A percentile compares a stretch with the other conserved stretches of the same genome.
phyloP scores from a whole-genome alignment of 305 asterid species.

The Fraxinus sp. region DNA sequence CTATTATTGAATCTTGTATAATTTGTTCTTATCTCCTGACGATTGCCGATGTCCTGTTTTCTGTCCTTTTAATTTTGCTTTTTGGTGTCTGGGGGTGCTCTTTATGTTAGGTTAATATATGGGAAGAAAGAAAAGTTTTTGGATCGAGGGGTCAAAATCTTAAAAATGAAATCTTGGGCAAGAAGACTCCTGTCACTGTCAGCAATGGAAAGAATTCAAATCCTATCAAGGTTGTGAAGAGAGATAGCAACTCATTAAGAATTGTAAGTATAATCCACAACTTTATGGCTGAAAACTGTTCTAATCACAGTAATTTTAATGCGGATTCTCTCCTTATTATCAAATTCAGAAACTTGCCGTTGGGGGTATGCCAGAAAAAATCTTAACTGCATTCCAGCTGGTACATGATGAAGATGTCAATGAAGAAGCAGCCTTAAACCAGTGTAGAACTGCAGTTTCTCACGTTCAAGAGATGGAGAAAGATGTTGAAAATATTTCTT shows the following conservation, averaged over 20 bases:
- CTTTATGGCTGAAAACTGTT: slow-evolving; percentile 16
- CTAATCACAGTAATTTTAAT: slow-evolving; percentile 10
- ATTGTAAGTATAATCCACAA: slow-evolving; percentile 50
- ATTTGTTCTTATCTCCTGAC: slow-evolving; percentile 11
- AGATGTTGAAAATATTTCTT: slow-evolving; percentile 53
- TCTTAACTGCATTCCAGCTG: slow-evolving; percentile 68
- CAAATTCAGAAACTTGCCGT: slow-evolving; percentile 79
- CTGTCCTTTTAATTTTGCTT: slow-evolving; percentile 7
- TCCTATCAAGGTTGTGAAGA: slow-evolving; percentile 80
- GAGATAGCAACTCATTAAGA: slow-evolving; percentile 76
- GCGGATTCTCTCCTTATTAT: slow-evolving; percentile 4
- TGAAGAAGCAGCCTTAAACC: slow-evolving; percentile 66
- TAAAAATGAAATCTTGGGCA: slow-evolving; percentile 69
- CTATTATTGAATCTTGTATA: slow-evolving; percentile 3
- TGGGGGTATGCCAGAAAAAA: slow-evolving; percentile 81
- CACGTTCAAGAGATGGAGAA: slow-evolving; percentile 58
- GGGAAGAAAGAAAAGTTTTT: slow-evolving; percentile 92
- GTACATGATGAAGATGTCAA: slow-evolving; percentile 63
- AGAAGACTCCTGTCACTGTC: slow-evolving; percentile 46
- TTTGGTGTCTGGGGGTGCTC: slow-evolving; percentile 6
- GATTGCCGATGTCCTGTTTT: slow-evolving; percentile 1
- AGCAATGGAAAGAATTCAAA: slow-evolving; percentile 53
- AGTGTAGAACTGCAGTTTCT: slow-evolving; percentile 56
- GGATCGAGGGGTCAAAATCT: slow-evolving; percentile 92
- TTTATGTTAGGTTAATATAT: slow-evolving; percentile 67